These are phyloP conservation scores for Brettanomyces bruxellensis DNA, from an alignment of 805 yeast species.

Conservation along the genomic window DNA sequence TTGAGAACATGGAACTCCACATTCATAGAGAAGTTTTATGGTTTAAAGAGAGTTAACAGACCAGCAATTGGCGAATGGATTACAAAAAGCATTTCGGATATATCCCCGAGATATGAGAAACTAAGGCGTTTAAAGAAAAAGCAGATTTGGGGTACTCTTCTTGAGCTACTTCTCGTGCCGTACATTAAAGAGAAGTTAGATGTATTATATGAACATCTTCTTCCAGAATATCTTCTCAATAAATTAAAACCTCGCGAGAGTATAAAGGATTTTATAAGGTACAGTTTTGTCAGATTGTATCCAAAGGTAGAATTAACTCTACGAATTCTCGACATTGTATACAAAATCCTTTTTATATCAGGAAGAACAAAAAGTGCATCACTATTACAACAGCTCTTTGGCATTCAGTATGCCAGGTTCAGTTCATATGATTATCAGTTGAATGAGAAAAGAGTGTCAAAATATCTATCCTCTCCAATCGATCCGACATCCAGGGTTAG, in stretches of 20 bases:
- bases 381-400: constrained; percentile 49
- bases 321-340: constrained; percentile 41
- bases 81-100: not conserved
- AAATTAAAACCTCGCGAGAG: constrained; percentile 27
- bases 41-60: constrained; percentile 55
- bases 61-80: constrained; percentile 2
- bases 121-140: constrained; percentile 40
- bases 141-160: constrained; percentile 48
- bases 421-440: constrained; percentile 40
- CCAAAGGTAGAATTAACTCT: constrained; percentile 46
- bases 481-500: constrained; percentile 1
- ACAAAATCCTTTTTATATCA: constrained; percentile 58
- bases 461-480: constrained; percentile 3
- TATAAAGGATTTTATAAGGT: constrained; percentile 18
- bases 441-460: constrained; percentile 20
- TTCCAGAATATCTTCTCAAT: constrained; percentile 49
- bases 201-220: constrained; percentile 49
- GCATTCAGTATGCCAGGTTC: constrained; percentile 58
- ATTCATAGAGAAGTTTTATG: constrained; percentile 88
- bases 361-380: constrained; percentile 59
- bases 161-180: constrained; percentile 56
- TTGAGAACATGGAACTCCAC: constrained; percentile 71
- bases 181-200: constrained; percentile 65
- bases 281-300: constrained; percentile 46
- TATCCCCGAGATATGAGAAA: constrained; percentile 29